A percentile compares a stretch with the other conserved stretches of the same genome.
Conservation (phyloP, 225 moss, liverwort and hornwort genomes). For the Rhytidiadelphus loreus region DNA sequence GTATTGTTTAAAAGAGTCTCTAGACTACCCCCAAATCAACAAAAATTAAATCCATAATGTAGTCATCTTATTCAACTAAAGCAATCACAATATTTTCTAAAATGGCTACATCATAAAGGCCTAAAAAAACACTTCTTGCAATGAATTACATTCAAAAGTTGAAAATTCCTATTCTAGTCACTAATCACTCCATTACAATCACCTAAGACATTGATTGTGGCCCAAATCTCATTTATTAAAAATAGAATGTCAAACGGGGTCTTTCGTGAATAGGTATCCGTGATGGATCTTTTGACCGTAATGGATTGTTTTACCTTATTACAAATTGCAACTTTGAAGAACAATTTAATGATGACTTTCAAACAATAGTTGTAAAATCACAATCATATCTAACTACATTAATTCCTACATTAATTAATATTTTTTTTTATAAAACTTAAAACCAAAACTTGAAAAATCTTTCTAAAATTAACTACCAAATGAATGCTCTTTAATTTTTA, state of each 20-base stretch:
- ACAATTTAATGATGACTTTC: not conserved
- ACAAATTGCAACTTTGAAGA: not conserved
- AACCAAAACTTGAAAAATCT: not conserved
- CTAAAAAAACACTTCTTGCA: not conserved
- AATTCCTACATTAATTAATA: not conserved
- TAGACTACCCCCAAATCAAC: not conserved
- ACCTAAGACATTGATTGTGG: not conserved
- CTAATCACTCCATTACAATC: not conserved
- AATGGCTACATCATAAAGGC: not conserved
- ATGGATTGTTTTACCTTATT: not conserved
- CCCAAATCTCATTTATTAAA: not conserved
- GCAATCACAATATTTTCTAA: not conserved
- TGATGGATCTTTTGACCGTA: not conserved
- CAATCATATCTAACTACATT: too few relatives aligned
- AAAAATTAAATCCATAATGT: not conserved
- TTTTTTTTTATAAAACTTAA: not conserved
- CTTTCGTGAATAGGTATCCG: not conserved
- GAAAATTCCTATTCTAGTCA: not conserved
- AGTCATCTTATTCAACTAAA: not conserved
- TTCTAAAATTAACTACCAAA: too few relatives aligned
- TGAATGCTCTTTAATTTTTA: too few relatives aligned
- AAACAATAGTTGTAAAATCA: not conserved
- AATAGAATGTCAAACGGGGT: too few relatives aligned
- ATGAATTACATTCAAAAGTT: not conserved
- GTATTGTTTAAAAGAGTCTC: accelerated